A percentile compares a stretch with the other conserved stretches of the same genome.
Conservation (phyloP, 495 filamentous ascomycete species). For the Parachaetomium inaequale region DNA sequence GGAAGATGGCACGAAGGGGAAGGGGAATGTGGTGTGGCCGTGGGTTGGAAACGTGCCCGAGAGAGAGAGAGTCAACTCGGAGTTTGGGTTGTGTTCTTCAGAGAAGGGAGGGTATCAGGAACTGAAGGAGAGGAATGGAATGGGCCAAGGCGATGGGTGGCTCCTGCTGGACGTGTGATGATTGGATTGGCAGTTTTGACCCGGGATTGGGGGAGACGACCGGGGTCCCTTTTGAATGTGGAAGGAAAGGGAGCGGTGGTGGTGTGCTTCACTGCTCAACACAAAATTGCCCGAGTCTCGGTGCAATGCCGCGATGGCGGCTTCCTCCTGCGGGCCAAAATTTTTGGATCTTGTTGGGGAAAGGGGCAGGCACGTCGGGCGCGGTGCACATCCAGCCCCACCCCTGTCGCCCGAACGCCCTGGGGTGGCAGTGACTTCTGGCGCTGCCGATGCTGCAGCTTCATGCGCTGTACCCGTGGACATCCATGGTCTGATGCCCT, state of each 20-base stretch:
- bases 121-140: neutral
- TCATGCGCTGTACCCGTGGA: slow-evolving; percentile 16
- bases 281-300: slow-evolving; percentile 15
- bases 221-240: neutral
- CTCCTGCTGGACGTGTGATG: neutral
- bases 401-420: slow-evolving; percentile 27
- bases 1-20: neutral
- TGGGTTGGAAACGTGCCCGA: slow-evolving; percentile 1
- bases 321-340: slow-evolving; percentile 28
- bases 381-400: slow-evolving; percentile 10
- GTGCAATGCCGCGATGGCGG: slow-evolving; percentile 15
- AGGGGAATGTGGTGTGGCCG: neutral
- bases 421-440: slow-evolving; percentile 19
- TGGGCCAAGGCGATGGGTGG: neutral
- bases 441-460: slow-evolving; percentile 16
- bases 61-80: too few relatives aligned
- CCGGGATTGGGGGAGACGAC: slow-evolving; percentile 6
- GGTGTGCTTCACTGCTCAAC: neutral
- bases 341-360: slow-evolving; percentile 39
- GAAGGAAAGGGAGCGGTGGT: too few relatives aligned
- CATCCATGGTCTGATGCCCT: neutral
- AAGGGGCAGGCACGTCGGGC: slow-evolving; percentile 22
- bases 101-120: neutral
- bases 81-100: neutral
- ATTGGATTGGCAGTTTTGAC: neutral